Conservation (phyloP, 2,329 filamentous ascomycete genomes). For the Ascochyta lentis region DNA sequence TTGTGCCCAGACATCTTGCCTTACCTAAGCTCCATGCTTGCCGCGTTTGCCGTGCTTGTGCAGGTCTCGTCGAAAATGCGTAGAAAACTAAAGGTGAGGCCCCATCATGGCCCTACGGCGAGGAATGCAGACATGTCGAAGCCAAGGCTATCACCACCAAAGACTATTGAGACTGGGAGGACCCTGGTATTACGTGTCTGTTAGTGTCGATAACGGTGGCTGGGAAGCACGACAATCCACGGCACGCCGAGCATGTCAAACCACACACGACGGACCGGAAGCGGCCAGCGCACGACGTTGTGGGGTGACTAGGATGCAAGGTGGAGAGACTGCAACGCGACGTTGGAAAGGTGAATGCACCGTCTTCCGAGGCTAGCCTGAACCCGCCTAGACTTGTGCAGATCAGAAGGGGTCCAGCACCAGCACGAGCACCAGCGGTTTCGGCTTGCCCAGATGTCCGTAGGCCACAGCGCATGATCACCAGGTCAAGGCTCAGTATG, state of each 20-base stretch:
- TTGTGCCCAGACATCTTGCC: slow-evolving; percentile 15
- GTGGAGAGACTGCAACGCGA: slow-evolving; percentile 13
- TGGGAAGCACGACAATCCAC: not conserved
- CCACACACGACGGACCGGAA: slow-evolving; percentile 1
- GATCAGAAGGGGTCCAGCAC: slow-evolving; percentile 15
- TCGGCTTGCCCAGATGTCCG: slow-evolving; percentile 18
- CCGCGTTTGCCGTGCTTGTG: slow-evolving; percentile 21
- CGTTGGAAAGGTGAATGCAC: slow-evolving; percentile 7
- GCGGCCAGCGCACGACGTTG: slow-evolving; percentile 7
- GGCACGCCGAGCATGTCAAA: not conserved
- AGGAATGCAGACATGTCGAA: not conserved
- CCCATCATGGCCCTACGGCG: not conserved
- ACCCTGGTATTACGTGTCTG: slow-evolving; percentile 1
- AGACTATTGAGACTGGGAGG: not conserved
- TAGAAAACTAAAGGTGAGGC: not conserved
- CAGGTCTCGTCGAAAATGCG: not conserved
- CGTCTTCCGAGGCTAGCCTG: not conserved
- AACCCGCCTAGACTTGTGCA: slow-evolving; percentile 10
- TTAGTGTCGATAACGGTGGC: slow-evolving; percentile 1
- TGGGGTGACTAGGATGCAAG: slow-evolving; percentile 12
- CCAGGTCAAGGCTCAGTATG: slow-evolving; percentile 14
- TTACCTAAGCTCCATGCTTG: slow-evolving; percentile 29
- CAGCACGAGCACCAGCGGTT: not conserved
- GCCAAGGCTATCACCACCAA: not conserved
- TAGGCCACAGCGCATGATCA: slow-evolving; percentile 18